Percentiles rank a stretch among this genome's conserved stretches.
phyloP scores from a whole-genome alignment of 2,329 filamentous ascomycete genomes.

The Dactylella cylindrospora region DNA sequence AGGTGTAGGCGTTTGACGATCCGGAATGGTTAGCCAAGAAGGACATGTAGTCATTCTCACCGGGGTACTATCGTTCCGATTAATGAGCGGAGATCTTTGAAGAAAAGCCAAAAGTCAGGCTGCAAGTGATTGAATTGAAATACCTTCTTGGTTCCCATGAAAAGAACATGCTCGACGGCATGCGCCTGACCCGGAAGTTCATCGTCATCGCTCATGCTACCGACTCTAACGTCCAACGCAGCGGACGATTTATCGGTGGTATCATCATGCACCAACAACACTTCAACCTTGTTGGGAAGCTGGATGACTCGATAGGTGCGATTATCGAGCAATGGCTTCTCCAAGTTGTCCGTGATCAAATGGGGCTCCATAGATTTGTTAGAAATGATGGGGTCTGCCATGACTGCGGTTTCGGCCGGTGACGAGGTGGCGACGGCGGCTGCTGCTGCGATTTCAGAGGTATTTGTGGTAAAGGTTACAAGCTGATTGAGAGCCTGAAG shows the following conservation, averaged over 20 bases:
- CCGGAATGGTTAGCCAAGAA: conserved; percentile 89
- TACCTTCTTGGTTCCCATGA: conserved; percentile 97
- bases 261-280: conserved; percentile 85
- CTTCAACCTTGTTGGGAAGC: conserved; percentile 84
- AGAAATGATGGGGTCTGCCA: conserved; percentile 22
- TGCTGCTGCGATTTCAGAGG: conserved; percentile 3
- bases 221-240: conserved; percentile 91
- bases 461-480: conserved; percentile 26
- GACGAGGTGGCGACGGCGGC: not conserved
- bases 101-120: conserved; percentile 1
- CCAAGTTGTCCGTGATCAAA: conserved; percentile 67
- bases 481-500: conserved; percentile 15
- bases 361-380: conserved; percentile 40
- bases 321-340: conserved; percentile 82
- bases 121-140: not conserved
- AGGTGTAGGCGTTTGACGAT: conserved; percentile 92
- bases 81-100: not conserved
- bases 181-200: conserved; percentile 79
- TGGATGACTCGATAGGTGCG: conserved; percentile 83
- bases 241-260: conserved; percentile 97
- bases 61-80: conserved; percentile 66
- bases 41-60: conserved; percentile 92
- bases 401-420: conserved; percentile 1
- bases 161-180: conserved; percentile 91
- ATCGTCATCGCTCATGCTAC: conserved; percentile 87